phyloP scores from a whole-genome alignment of 768 basidiomycete species.

The Lyophyllum decastes region DNA sequence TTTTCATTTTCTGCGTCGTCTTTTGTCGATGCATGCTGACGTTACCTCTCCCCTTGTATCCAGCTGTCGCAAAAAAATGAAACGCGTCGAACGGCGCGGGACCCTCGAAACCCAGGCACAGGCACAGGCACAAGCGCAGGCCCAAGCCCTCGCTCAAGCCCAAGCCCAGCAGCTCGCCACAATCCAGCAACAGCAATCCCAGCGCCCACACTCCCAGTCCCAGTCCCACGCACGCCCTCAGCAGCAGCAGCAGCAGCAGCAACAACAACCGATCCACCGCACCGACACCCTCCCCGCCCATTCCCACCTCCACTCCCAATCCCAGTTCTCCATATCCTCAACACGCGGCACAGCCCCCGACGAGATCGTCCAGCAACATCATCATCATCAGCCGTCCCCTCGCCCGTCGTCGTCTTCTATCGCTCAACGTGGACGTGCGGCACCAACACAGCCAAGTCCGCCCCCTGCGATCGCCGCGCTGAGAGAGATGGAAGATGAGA shows the following conservation, averaged over 20 bases:
- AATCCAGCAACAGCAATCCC: neutral
- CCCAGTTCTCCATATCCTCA: constrained; percentile 6
- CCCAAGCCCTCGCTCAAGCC: neutral
- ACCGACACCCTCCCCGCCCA: constrained; percentile 19
- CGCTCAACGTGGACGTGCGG: neutral
- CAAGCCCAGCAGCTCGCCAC: neutral
- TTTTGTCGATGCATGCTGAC: neutral
- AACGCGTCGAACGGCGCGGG: constrained; percentile 74
- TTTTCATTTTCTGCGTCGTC: no score
- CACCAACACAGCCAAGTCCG: constrained; percentile 6
- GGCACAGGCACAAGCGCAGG: constrained; percentile 22
- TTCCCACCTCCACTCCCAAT: neutral
- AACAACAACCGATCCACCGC: constrained; percentile 11
- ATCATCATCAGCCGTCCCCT: neutral
- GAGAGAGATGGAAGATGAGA: constrained; percentile 18
- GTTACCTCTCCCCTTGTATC: neutral
- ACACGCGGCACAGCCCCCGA: constrained; percentile 3
- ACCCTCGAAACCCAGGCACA: constrained; percentile 52
- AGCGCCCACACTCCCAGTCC: neutral
- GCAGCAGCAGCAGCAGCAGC: neutral
- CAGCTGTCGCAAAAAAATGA: constrained; percentile 86
- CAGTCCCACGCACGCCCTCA: neutral
- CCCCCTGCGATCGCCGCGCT: constrained; percentile 24
- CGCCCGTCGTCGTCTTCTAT: constrained; percentile 3
- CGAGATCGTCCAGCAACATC: neutral